Conservation (phyloP, 352 stramenopile genomes). For the Phytophthora hybrid region DNA sequence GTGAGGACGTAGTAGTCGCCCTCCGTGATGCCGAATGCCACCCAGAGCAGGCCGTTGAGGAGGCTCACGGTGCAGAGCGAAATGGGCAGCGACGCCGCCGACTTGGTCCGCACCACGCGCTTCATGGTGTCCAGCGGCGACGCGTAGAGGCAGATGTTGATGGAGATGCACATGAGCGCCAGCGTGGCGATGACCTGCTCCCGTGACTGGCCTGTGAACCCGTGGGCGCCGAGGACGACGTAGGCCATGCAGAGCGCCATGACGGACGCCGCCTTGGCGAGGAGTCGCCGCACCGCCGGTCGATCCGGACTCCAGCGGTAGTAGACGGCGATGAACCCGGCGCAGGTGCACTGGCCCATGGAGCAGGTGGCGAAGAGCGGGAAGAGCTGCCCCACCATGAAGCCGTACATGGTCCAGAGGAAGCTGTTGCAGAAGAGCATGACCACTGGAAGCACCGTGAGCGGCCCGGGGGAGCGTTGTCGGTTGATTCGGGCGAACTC, state of each 20-base stretch:
- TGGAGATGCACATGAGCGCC: conserved; percentile 50
- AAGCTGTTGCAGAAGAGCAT: conserved; percentile 52
- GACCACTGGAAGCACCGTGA: conserved; percentile 47
- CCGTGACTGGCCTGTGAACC: conserved; percentile 38
- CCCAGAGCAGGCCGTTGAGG: conserved; percentile 59
- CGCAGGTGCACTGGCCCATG: conserved; percentile 43
- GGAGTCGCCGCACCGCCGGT: conserved; percentile 28
- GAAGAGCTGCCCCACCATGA: conserved; percentile 51
- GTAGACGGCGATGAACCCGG: conserved; percentile 50
- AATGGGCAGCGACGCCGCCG: conserved; percentile 55
- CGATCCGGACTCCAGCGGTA: conserved; percentile 44
- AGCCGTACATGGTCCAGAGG: conserved; percentile 59
- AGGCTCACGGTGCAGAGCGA: conserved; percentile 52
- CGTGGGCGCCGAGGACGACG: conserved; percentile 33
- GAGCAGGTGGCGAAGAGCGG: conserved; percentile 50
- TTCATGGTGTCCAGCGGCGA: conserved; percentile 59
- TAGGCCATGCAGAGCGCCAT: conserved; percentile 45
- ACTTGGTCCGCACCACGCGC: conserved; percentile 53
- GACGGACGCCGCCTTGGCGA: conserved; percentile 29
- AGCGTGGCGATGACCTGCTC: conserved; percentile 44
- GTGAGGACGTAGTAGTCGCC: conserved; percentile 52
- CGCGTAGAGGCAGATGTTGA: conserved; percentile 53
- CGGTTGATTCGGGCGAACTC: conserved; percentile 52
- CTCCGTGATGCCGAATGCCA: conserved; percentile 50
- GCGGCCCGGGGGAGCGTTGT: conserved; percentile 40